Evolutionary conservation across 2,329 filamentous ascomycete genomes (phyloP), one percentile per base, ranked within the genome.

Genomic region (Tolypocladium endophyticum): DNA sequence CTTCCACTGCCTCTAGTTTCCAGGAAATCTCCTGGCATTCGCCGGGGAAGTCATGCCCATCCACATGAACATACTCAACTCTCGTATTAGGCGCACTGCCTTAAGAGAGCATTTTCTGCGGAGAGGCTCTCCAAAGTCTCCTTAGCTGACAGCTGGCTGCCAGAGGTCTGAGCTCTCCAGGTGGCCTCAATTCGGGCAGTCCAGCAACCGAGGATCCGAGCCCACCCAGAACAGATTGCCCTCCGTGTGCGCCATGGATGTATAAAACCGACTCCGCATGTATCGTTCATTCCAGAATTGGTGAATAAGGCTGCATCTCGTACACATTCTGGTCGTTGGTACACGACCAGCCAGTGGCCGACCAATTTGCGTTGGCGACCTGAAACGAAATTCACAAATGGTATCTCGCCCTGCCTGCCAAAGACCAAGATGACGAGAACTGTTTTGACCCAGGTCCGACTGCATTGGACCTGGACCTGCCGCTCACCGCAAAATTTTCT

Each of bases 321-420:
- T 43, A 57, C 54, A 57, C 28, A 53, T 56, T 56, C 53, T 55
- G 58, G 20, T n/a, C 58, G n/a, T 54, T 35, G 35, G 36, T 43
- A 14, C 20, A 53, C 54, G 57, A 36, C 35, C 36, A 54, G 36
- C 47, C 35, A 41, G 30, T 38, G n/a, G 36, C 33, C 28, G 23
- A 14, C 57, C 57, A 58, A 25, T 28, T 50, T 58, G 47, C 57
- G 57, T 28, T 36, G 57, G 50, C 11, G 36, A 54, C 36, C 28
- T 39, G 30, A 45, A 39, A 54, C 36, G 28, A 45, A 53, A 38
- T 53, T 54, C 47, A 36, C 35, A 50, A 53, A 36, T 55, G 57
- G 36, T 14, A 53, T 45, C 36, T 25, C 43, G 33, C 43, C 53
- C 47, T 35, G 58, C 35, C 18, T 41, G 39, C 36, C 36, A 33